Base-by-base conservation (phyloP, 257 asterid genomes). In the Petunia axillaris region DNA sequence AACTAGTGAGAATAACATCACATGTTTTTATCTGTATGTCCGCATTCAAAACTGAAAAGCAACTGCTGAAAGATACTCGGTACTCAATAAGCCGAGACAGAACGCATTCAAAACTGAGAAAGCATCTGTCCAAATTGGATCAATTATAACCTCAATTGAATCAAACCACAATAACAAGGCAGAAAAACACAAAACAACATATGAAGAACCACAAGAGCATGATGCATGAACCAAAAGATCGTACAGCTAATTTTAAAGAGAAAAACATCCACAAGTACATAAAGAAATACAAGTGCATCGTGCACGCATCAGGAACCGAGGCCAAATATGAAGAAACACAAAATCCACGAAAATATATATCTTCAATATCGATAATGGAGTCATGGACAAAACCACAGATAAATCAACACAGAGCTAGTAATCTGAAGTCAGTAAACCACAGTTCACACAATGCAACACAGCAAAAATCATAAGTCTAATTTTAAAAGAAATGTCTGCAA, bases 381-480 rank as follows among this genome's bases (percentile, higher is more conserved):
- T 44, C 25, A 70, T 70, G 43, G 57, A 70, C 41, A 70, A 43
- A 62, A 46, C 77, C 59, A 70, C 5, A 25, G 58, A 70, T 16
- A 25, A 46, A 70, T 70, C 16, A 70, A 10, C 58, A 46, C 9
- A 16, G 58, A 70, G 58, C 39, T 4, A 25, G 1, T 46, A 70
- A 1, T 64, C 8, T 44, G 76, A 68, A 68, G 4, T 44, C 8
- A 68, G 25, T 16, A 44, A 70, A 70, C 16, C 76, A 44, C 58
- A 68, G 5, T 70, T 44, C 41, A 44, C 58, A 44, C 57, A 68
- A 9, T 44, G 76, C 9, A 16, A 44, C 57, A 70, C 46, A 70
- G 5, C n/a, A 70, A 70, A 70, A 13, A 37, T 53, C 43, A 36
- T 11, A 63, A 25, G 67, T 41, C 67, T 62, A 59, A 62, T 1